These are phyloP conservation scores for Inonotus obliquus DNA, from an alignment of 1,284 basidiomycete genomes.

Conservation along the genomic window DNA sequence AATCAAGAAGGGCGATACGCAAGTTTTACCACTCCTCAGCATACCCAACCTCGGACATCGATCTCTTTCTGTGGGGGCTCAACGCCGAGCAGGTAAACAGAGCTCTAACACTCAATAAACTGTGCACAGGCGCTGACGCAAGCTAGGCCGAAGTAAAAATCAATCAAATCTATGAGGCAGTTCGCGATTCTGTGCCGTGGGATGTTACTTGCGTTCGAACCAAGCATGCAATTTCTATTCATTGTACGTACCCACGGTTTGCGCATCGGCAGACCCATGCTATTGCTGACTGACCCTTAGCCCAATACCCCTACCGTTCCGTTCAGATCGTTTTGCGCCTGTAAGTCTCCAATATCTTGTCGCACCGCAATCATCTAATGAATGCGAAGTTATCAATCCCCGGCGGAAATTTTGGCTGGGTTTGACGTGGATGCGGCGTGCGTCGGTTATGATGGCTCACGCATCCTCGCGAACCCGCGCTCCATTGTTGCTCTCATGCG, in stretches of 20 bases:
- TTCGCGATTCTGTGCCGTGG: constrained; percentile 59
- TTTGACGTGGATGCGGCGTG: constrained; percentile 60
- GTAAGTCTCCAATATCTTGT: neutral
- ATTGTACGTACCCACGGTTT: constrained; percentile 35
- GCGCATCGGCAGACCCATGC: neutral
- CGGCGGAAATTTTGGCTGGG: constrained; percentile 56
- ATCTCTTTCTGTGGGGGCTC: constrained; percentile 57
- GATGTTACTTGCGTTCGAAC: constrained; percentile 59
- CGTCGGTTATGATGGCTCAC: constrained; percentile 49
- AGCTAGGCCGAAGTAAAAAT: constrained; percentile 53
- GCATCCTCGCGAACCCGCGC: constrained; percentile 53
- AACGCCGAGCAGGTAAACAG: constrained; percentile 41
- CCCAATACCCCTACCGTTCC: constrained; percentile 56
- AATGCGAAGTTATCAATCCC: constrained; percentile 38
- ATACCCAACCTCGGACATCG: constrained; percentile 57
- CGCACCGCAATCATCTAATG: neutral
- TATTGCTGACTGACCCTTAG: constrained; percentile 28
- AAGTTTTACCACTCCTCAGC: constrained; percentile 49
- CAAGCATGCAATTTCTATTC: constrained; percentile 58
- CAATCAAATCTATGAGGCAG: constrained; percentile 51
- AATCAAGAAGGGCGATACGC: constrained; percentile 47
- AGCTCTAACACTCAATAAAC: neutral
- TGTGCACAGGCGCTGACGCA: neutral
- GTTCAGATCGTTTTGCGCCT: constrained; percentile 55
- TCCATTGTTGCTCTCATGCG: constrained; percentile 54